Evolutionary conservation across 176 grass and related monocot species (phyloP), one percentile per base, ranked within the genome.

Genomic region (barley (Hordeum vulgare)): DNA sequence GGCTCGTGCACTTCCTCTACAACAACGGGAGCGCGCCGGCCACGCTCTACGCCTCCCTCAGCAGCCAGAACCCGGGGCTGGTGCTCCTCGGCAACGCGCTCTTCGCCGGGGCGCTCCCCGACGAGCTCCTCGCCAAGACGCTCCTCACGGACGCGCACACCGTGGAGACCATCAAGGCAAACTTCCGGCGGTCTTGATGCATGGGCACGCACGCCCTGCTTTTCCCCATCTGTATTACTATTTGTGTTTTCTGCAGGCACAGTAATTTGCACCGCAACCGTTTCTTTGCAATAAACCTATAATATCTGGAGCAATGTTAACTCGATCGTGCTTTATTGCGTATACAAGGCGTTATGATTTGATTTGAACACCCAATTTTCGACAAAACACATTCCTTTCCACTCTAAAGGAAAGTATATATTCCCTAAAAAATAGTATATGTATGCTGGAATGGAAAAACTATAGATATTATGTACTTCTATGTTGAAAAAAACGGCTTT

Each of bases 1-100:
- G 91, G 42, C 91, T 93, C 84, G 62, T 89, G 11, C 84, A 93
- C 42, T 90, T 93, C 69, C 88, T 87, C 45, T 45, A 86, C 76
- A 93, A 93, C 70, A 89, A 89, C 25, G 54, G 83, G 60, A 86
- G 39, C 9, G 17, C 12, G 8, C 87, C 81, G 0, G 88, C 88
- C 17, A 70, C 85, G 81, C 63, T 86, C 6, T 90, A 87, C 82
- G 84, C 88, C 5, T 47, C 87, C 9, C 80, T 87, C 35, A 93
- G 88, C 54, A 93, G 87, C 65, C 91, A 93, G 74, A 93, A 93
- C 79, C 87, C 91, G 0, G 88, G 87, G 0, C 66, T 87, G 0
- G 79, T 93, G 17, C 75, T 89, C 34, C n/a, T 93, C 72, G 84
- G 9, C 20, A 75, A 93, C 47, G 45, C 57, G 10, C 76, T 90